Evolutionary conservation across 1,284 basidiomycete species (phyloP).

Genomic region (Pterulicium gracile): DNA sequence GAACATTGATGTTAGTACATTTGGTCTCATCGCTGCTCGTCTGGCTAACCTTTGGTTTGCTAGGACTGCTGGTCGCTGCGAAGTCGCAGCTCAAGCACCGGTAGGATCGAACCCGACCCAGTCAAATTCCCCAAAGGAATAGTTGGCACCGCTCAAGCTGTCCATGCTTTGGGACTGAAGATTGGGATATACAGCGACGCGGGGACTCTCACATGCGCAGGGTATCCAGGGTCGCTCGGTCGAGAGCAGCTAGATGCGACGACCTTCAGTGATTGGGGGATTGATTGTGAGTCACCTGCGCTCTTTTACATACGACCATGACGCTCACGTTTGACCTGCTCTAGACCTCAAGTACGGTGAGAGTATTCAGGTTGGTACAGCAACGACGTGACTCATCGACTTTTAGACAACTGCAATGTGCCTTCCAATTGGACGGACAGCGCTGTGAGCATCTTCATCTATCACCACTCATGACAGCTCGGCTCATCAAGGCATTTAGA

Average conservation of each 20-base stretch:
- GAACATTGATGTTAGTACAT: conserved; percentile 48
- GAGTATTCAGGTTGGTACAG: not conserved
- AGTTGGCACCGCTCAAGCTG: conserved; percentile 27
- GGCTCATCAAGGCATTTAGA: conserved; percentile 14
- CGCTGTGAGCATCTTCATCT: conserved; percentile 16
- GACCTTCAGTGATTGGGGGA: conserved; percentile 41
- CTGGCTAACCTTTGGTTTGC: not conserved
- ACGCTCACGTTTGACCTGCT: not conserved
- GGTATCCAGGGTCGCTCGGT: conserved; percentile 40
- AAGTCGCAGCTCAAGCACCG: conserved; percentile 27
- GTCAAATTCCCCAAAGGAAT: conserved; percentile 45
- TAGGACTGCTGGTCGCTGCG: conserved; percentile 44
- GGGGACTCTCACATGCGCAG: conserved; percentile 40
- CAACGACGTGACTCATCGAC: not conserved
- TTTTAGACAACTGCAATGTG: conserved; percentile 42
- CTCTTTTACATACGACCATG: not conserved
- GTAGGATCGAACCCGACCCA: conserved; percentile 35
- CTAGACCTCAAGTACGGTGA: not conserved
- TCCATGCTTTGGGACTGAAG: conserved; percentile 41
- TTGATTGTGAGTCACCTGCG: conserved; percentile 29
- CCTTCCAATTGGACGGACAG: conserved; percentile 40
- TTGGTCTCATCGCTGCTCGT: not conserved
- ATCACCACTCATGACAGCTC: not conserved
- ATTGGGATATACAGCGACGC: conserved; percentile 47
- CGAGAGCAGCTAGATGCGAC: conserved; percentile 36